Base-by-base conservation (phyloP, 139 green algal genomes). In the Tetradesmus lagerheimii region DNA sequence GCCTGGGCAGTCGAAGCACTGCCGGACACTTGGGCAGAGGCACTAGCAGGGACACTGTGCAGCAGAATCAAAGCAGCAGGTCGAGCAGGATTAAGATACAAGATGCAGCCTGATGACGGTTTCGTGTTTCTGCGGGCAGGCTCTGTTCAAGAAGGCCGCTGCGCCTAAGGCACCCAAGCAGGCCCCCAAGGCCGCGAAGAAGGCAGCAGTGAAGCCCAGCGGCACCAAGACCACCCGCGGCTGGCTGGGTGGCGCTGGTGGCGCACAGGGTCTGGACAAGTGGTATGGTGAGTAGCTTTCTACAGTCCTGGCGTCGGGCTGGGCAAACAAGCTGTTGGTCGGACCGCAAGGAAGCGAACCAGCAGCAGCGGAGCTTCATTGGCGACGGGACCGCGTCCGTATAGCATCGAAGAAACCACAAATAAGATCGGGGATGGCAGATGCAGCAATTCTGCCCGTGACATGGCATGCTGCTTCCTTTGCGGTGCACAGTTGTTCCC, bases 211-310 rank as follows among this genome's bases (percentile, higher is more conserved):
- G 29, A 75, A 64, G 37, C 14, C 11, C 2, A 47, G 18, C 81
- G 62, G 35, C 76, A 71, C 53, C 75, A 94, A 93, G 86, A 35
- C 71, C 62, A 85, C 38, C 74, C 94, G 94, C 66, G 95, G 95
- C 78, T 97, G 95, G 95, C 89, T 97, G 67, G 95, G 96, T 62
- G 91, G 89, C 88, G 89, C 82, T 23, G 92, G 75, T 45, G 89
- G 92, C 9, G 90, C 79, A 76, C 85, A 89, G 77, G 81, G 90
- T 91, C 94, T 98, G 50, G 93, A 96, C 93, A 97, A 99, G 94
- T 98, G 96, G 96, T 98, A 98, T 90, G 97, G 94, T 96, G 87
- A 94, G 94, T 93, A 25, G 50, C 88, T 31, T 53, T 31, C 39
- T 43, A 8, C 41, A 45, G 53, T 47, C 27, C 12, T 71, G 20